These are phyloP conservation scores for Trypanosoma platydactyli DNA, from an alignment of 208 protist genomes.

Conservation along the genomic window DNA sequence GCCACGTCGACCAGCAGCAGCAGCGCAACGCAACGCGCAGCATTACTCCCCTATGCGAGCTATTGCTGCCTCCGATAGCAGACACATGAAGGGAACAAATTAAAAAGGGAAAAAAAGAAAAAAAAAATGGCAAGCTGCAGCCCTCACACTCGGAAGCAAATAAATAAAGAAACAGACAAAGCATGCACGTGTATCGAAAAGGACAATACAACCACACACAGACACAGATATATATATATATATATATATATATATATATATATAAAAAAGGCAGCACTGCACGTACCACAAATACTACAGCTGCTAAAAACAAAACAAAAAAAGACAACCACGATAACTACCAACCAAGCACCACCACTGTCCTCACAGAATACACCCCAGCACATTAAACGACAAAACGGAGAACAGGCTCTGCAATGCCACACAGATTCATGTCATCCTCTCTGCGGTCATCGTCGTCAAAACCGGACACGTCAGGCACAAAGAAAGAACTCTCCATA, in stretches of 20 bases:
- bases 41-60: neutral
- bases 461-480: neutral
- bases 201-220: slow-evolving; percentile 3
- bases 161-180: slow-evolving; percentile 12
- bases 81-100: neutral
- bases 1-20: slow-evolving; percentile 60
- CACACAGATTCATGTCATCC: neutral
- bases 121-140: neutral
- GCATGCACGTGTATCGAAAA: slow-evolving; percentile 1
- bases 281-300: neutral
- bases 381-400: too few species aligned
- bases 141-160: too few species aligned
- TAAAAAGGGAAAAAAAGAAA: slow-evolving; percentile 20
- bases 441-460: neutral
- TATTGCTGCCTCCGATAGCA: too few species aligned
- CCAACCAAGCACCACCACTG: too few species aligned
- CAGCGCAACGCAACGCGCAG: slow-evolving; percentile 1
- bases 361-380: too few species aligned
- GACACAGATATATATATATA: neutral
- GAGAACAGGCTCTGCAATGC: neutral
- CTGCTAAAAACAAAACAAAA: neutral
- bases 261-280: too few species aligned
- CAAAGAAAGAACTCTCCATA: too few species aligned
- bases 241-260: neutral
- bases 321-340: neutral